Conservation (phyloP, 202 grass and related monocot genomes). For the Musa balbisiana region DNA sequence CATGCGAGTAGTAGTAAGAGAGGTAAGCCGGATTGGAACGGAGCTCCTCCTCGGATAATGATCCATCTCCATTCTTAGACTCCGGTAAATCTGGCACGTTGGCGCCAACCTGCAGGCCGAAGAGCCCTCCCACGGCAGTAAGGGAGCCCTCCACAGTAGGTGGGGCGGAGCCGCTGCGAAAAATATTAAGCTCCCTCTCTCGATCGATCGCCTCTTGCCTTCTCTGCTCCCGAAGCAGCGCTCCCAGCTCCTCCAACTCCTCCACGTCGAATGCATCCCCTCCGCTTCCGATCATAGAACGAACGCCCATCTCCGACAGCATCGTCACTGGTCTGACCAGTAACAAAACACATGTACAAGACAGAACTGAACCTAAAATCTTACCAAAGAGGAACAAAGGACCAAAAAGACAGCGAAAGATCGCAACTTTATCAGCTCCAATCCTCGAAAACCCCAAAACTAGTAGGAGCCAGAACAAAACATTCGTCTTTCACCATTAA, state of each 20-base stretch:
- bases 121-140: constrained; percentile 25
- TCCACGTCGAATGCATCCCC: neutral
- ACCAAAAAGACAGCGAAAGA: constrained; percentile 5
- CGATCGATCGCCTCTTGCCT: constrained; percentile 34
- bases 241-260: constrained; percentile 32
- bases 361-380: neutral
- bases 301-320: neutral
- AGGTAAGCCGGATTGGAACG: constrained; percentile 54
- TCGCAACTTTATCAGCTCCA: constrained; percentile 18
- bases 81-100: neutral
- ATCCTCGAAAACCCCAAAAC: neutral
- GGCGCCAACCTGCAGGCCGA: neutral
- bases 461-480: neutral
- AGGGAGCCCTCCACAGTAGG: constrained; percentile 50
- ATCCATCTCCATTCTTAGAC: constrained; percentile 10
- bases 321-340: constrained; percentile 31
- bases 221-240: constrained; percentile 18
- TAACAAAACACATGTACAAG: neutral
- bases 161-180: constrained; percentile 69
- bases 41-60: constrained; percentile 48
- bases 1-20: constrained; percentile 74
- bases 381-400: constrained; percentile 19
- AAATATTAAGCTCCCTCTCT: constrained; percentile 56
- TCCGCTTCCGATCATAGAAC: neutral
- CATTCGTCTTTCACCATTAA: neutral